These are phyloP conservation scores for Podospora conica DNA, from an alignment of 495 filamentous ascomycete species.

Conservation along the genomic window DNA sequence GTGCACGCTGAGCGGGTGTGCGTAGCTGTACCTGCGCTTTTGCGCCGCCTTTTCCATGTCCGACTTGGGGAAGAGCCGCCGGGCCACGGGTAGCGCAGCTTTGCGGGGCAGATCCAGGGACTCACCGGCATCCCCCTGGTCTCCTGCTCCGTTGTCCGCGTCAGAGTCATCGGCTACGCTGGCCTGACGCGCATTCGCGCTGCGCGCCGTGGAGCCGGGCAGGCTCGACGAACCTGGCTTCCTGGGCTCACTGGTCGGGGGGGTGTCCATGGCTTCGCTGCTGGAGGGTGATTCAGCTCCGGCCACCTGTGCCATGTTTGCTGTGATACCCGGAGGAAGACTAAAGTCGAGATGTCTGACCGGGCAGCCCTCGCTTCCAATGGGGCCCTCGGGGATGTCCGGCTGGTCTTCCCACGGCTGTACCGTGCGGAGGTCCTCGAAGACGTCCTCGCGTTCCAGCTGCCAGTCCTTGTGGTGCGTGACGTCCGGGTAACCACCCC, in stretches of 20 bases:
- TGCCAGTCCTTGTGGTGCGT: conserved; percentile 20
- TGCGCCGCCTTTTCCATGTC: conserved; percentile 3
- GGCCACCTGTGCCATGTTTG: neutral
- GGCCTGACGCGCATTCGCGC: neutral
- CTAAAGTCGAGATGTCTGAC: neutral
- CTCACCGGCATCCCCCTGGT: neutral
- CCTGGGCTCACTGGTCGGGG: neutral
- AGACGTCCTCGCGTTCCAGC: conserved; percentile 4
- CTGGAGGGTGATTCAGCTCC: neutral
- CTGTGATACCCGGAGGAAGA: neutral
- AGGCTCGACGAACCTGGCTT: too few species aligned
- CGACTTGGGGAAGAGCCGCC: neutral
- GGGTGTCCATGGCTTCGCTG: neutral
- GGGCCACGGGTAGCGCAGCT: neutral
- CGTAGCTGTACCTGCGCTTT: conserved; percentile 18
- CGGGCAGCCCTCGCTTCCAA: neutral
- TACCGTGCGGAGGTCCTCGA: neutral
- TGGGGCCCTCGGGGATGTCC: neutral
- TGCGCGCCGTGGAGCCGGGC: too few species aligned
- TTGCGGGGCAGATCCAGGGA: neutral
- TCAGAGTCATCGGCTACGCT: neutral
- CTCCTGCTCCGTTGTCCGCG: neutral
- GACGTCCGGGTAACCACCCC: neutral
- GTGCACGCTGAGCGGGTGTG: conserved; percentile 19
- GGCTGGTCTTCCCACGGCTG: conserved; percentile 10